Percentiles rank a stretch among this genome's conserved stretches.
These are phyloP conservation scores for Coemansia furcata DNA, from an alignment of 192 early-diverging fungal genomes.

Conservation along the genomic window DNA sequence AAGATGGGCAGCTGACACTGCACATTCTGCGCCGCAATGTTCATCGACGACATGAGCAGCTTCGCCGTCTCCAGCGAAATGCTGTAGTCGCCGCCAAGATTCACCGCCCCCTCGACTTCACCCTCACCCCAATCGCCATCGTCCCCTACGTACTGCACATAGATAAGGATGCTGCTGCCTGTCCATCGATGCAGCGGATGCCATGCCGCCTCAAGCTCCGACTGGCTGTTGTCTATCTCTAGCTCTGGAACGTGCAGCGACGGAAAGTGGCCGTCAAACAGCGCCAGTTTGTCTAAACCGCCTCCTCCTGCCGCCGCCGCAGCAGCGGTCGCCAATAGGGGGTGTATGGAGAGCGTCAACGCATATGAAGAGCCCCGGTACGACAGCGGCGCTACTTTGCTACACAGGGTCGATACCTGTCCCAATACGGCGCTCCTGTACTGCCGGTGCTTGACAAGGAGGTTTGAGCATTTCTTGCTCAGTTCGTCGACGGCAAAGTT, in stretches of 20 bases:
- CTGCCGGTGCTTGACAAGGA: constrained; percentile 28
- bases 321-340: constrained; percentile 19
- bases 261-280: constrained; percentile 46
- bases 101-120: constrained; percentile 12
- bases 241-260: constrained; percentile 42
- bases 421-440: constrained; percentile 24
- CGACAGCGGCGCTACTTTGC: constrained; percentile 14
- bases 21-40: constrained; percentile 65
- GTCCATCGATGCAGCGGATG: constrained; percentile 74
- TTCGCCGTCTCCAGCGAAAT: constrained; percentile 64
- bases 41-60: constrained; percentile 62
- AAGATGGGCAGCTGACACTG: constrained; percentile 65
- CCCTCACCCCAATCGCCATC: constrained; percentile 10
- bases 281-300: constrained; percentile 21
- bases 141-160: constrained; percentile 47
- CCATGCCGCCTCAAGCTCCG: constrained; percentile 31
- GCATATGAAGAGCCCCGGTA: constrained; percentile 35
- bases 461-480: constrained; percentile 14
- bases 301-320: constrained; percentile 28
- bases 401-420: constrained; percentile 41
- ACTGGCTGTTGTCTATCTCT: constrained; percentile 45
- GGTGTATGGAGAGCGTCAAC: constrained; percentile 37
- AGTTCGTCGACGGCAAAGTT: constrained; percentile 48
- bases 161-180: constrained; percentile 55
- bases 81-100: constrained; percentile 34